Percentiles rank a stretch among this genome's conserved stretches.
These are phyloP conservation scores for Areca catechu DNA, from an alignment of 176 grass and related monocot species.

Conservation along the genomic window DNA sequence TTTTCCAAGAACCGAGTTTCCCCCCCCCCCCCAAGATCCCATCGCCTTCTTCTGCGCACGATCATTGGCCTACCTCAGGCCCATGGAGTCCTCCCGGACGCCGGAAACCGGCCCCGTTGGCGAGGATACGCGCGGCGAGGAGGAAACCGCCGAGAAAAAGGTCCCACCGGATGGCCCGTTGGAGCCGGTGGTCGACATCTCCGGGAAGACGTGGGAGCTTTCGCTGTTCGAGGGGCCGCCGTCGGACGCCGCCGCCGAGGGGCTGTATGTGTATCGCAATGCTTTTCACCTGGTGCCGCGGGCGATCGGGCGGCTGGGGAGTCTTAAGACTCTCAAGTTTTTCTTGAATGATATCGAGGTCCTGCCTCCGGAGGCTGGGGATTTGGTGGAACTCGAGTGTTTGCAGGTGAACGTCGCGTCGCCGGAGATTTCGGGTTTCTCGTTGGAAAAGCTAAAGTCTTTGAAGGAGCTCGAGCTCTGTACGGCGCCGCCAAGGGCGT, in stretches of 20 bases:
- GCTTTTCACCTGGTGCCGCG: conserved; percentile 58
- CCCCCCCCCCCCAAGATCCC: not conserved
- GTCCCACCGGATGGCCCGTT: not conserved
- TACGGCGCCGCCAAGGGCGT: conserved; percentile 60
- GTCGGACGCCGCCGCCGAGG: conserved; percentile 26
- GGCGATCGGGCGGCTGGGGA: conserved; percentile 31
- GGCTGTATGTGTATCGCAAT: conserved; percentile 76
- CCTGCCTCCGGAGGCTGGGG: conserved; percentile 54
- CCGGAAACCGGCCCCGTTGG: conserved; percentile 10
- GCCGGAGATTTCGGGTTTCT: conserved; percentile 48
- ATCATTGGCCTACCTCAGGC: not conserved
- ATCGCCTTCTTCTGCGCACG: not conserved
- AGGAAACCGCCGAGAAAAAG: not conserved
- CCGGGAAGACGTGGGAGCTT: conserved; percentile 75
- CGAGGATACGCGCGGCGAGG: not conserved
- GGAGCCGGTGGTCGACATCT: conserved; percentile 39
- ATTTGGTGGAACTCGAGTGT: conserved; percentile 57
- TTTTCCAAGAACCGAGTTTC: not conserved
- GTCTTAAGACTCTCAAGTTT: conserved; percentile 78
- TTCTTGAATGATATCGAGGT: conserved; percentile 93
- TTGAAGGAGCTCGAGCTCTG: conserved; percentile 85
- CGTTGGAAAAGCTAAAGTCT: conserved; percentile 48
- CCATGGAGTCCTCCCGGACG: not conserved
- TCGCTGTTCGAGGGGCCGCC: conserved; percentile 28
- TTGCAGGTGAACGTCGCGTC: conserved; percentile 81